These are phyloP conservation scores for Xylaria telfairii DNA, from an alignment of 495 filamentous ascomycete species.

Conservation along the genomic window DNA sequence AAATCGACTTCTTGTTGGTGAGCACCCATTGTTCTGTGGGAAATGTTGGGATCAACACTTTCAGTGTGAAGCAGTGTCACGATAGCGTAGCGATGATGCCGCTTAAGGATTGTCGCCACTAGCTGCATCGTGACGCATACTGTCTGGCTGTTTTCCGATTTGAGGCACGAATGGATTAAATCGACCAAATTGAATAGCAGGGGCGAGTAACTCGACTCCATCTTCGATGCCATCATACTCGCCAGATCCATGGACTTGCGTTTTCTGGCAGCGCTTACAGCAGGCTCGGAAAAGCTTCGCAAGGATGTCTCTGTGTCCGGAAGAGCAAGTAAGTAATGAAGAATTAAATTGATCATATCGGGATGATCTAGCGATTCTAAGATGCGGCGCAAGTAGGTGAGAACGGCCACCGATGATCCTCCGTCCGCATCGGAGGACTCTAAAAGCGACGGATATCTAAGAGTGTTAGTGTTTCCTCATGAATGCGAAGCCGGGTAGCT, in stretches of 20 bases:
- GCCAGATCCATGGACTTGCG: conserved; percentile 87
- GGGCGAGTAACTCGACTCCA: conserved; percentile 75
- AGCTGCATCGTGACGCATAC: conserved; percentile 86
- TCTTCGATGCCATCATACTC: conserved; percentile 73
- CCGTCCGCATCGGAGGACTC: conserved; percentile 97
- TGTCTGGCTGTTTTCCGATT: conserved; percentile 85
- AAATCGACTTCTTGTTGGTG: conserved; percentile 80
- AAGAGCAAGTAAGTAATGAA: conserved; percentile 89
- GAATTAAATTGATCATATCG: conserved; percentile 88
- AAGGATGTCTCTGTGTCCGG: conserved; percentile 53
- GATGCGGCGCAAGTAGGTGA: conserved; percentile 91
- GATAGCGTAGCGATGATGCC: conserved; percentile 85
- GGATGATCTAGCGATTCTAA: conserved; percentile 89
- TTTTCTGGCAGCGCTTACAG: conserved; percentile 70
- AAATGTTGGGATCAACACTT: conserved; percentile 54
- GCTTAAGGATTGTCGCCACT: conserved; percentile 79
- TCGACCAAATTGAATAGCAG: conserved; percentile 92
- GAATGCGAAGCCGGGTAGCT: conserved; percentile 35
- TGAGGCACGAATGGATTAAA: conserved; percentile 83
- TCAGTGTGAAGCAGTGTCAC: conserved; percentile 74
- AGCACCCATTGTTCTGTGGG: conserved; percentile 74
- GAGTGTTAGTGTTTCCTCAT: conserved; percentile 17
- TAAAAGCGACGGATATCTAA: conserved; percentile 89
- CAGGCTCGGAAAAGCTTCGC: conserved; percentile 30
- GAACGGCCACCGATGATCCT: conserved; percentile 91